Base-by-base conservation (phyloP, 106 monocot species). In the Dactylorhiza incarnata region DNA sequence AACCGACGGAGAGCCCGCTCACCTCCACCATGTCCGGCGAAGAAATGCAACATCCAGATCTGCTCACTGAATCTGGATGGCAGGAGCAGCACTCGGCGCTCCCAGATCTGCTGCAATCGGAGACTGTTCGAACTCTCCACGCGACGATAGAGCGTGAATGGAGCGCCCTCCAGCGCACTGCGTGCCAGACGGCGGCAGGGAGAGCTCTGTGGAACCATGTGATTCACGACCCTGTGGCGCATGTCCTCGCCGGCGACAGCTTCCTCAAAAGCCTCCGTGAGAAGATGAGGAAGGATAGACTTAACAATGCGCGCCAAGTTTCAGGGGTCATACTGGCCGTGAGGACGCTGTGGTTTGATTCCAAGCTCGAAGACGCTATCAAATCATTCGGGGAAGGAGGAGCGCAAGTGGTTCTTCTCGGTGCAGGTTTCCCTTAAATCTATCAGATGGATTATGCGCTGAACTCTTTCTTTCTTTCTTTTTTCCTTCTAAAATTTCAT, bases 161-260 rank as follows among this genome's bases (percentile, higher is more conserved):
- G 95, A 81, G 80, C 0, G 59, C 73, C 0, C 79, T 92, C 7
- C 84, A 70, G 78, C 77, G 76, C 13, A 86, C 86, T 3, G 92
- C 95, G 9, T 89, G 95, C 80, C 95, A 95, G 86, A 95, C 92
- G 7, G 95, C 95, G 1, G 95, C 95, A 9, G 92, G 81, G 47
- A 79, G 95, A 49, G 92, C 92, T 3, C 81, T 95, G 71, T 95
- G 95, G 95, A 82, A 79, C 45, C 83, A 86, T 65, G 89, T 86
- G 19, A 67, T 95, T 20, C 82, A 81, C 14, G 95, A 95, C 44
- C 95, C 95, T 0, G 67, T 92, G 73, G 95, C 95, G 3, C 86
- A 74, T 15, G 82, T 92, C 15, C 83, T 95, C 16, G 92, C 95
- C 0, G 95, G 95, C 3, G 92, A 89, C 84, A 81, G 75, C 73